A percentile compares a stretch with the other conserved stretches of the same genome.
Evolutionary conservation across 345 rosid species (phyloP).

Genomic region (Capsella bursapastoris): DNA sequence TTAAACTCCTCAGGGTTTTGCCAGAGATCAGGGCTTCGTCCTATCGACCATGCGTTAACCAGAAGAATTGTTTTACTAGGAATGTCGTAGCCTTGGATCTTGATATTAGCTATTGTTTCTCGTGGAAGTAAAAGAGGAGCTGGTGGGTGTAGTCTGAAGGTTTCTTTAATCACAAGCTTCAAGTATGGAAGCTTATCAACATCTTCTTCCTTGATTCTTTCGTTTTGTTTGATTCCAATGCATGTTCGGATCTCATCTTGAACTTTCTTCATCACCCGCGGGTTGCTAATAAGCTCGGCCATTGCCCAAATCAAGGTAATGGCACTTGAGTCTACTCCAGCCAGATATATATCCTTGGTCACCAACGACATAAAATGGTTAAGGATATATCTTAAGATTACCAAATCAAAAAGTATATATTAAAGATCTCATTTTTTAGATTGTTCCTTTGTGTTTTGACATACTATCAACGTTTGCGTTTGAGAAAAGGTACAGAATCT

Average conservation of each 20-base stretch:
- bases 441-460: not conserved
- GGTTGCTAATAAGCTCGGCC: constrained; percentile 46
- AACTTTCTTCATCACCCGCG: constrained; percentile 39
- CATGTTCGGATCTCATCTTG: constrained; percentile 47
- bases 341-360: constrained; percentile 18
- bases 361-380: not conserved
- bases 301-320: constrained; percentile 42
- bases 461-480: not conserved
- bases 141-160: constrained; percentile 44
- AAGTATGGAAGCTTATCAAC: constrained; percentile 37
- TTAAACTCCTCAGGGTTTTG: constrained; percentile 46
- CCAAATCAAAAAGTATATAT: too few species aligned
- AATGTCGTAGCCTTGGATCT: constrained; percentile 47
- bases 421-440: too few species aligned
- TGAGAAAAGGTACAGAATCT: too few species aligned
- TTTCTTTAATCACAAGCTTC: constrained; percentile 44
- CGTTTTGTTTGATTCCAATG: constrained; percentile 15
- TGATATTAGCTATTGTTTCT: constrained; percentile 35
- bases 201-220: constrained; percentile 37
- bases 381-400: not conserved
- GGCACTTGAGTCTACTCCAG: constrained; percentile 22
- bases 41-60: constrained; percentile 54
- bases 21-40: constrained; percentile 52
- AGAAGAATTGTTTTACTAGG: constrained; percentile 47
- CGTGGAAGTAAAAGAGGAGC: constrained; percentile 45